phyloP scores from a whole-genome alignment of 179 eudicot genomes.

The Corrigiola litoralis region DNA sequence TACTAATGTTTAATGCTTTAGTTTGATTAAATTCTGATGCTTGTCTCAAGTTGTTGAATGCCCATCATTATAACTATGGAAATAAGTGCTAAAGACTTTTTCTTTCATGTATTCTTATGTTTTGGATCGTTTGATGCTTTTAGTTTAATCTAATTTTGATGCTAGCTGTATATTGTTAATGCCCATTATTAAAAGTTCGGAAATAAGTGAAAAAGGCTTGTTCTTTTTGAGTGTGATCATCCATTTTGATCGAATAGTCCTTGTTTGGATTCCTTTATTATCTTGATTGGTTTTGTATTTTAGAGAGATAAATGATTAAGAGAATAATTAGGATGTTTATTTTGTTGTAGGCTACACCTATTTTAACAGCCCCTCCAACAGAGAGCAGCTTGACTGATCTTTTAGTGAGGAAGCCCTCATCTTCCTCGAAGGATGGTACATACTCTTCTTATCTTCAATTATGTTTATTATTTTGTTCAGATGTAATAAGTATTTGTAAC shows the following conservation, averaged over 20 bases:
- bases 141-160: background rate
- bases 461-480: background rate
- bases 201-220: background rate
- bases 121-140: background rate
- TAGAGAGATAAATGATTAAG: background rate
- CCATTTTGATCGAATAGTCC: background rate
- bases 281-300: background rate
- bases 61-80: no score
- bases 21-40: no score
- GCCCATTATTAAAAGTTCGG: background rate
- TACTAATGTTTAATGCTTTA: background rate
- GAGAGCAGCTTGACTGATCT: constrained; percentile 89
- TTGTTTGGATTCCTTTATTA: background rate
- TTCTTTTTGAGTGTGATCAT: background rate
- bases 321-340: background rate
- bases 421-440: constrained; percentile 46
- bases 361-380: constrained; percentile 52
- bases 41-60: no score
- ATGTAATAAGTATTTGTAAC: background rate
- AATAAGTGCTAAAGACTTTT: no score
- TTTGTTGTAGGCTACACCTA: constrained; percentile 60
- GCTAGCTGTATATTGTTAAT: background rate
- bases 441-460: background rate
- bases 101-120: no score
- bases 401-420: constrained; percentile 67